Percentiles rank a stretch among this genome's conserved stretches.
Conservation (phyloP, 495 filamentous ascomycete genomes). For the Aspergillus saccharolyticus region DNA sequence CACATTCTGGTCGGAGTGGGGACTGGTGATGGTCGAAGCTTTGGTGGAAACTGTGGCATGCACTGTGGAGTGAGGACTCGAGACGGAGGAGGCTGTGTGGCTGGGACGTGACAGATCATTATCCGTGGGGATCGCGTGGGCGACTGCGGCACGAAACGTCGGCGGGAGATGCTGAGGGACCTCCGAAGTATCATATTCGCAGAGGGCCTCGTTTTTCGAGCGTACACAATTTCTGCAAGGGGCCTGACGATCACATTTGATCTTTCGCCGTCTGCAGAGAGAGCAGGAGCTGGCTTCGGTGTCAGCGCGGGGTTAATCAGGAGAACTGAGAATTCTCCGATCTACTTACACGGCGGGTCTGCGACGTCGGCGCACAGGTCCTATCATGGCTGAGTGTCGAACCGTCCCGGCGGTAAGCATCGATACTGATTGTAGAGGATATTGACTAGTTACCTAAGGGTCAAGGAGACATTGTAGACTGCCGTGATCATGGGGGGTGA, state of each 20-base stretch:
- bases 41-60: slow-evolving; percentile 17
- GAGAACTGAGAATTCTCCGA: background rate
- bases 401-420: too few relatives aligned
- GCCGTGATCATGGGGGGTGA: too few relatives aligned
- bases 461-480: too few relatives aligned
- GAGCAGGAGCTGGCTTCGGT: slow-evolving; percentile 33
- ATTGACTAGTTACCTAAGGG: background rate
- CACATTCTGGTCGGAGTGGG: slow-evolving; percentile 28
- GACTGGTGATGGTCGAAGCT: slow-evolving; percentile 27
- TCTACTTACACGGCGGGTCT: slow-evolving; percentile 41
- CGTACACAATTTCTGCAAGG: slow-evolving; percentile 49
- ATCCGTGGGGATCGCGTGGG: background rate
- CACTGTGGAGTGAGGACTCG: slow-evolving; percentile 14
- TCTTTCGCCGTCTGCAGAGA: slow-evolving; percentile 45
- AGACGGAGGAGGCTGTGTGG: background rate
- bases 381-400: slow-evolving; percentile 19
- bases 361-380: slow-evolving; percentile 41
- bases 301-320: slow-evolving; percentile 3
- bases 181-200: slow-evolving; percentile 32
- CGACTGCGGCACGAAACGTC: background rate
- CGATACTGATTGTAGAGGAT: background rate
- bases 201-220: slow-evolving; percentile 32
- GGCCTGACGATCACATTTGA: slow-evolving; percentile 44
- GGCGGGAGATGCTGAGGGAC: background rate
- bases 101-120: background rate